Conservation (phyloP, 2,329 filamentous ascomycete species). For the Fusarium concolor region DNA sequence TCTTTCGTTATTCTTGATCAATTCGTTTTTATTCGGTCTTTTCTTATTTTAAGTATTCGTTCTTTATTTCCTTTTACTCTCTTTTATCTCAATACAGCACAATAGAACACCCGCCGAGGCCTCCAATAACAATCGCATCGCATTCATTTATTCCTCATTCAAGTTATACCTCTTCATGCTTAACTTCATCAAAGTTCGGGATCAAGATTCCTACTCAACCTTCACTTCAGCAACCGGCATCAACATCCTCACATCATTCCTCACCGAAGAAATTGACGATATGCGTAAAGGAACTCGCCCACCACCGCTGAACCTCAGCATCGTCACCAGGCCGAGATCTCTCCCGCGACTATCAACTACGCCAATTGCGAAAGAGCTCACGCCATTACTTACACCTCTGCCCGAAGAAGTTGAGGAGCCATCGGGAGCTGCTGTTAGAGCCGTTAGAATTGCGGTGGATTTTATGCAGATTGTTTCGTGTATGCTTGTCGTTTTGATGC, state of each 20-base stretch:
- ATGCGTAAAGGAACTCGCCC: conserved; percentile 50
- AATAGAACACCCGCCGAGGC: conserved; percentile 15
- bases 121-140: conserved; percentile 5
- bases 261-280: conserved; percentile 20
- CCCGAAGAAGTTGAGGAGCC: conserved; percentile 43
- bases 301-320: conserved; percentile 50
- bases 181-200: conserved; percentile 23
- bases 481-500: conserved; percentile 48
- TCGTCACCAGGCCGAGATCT: conserved; percentile 41
- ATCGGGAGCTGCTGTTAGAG: conserved; percentile 38
- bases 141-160: neutral
- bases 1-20: conserved; percentile 18
- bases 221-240: conserved; percentile 31
- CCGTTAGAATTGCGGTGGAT: conserved; percentile 48
- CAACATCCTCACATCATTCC: conserved; percentile 19
- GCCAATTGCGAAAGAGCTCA: conserved; percentile 38
- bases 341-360: conserved; percentile 42
- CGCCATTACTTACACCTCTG: conserved; percentile 41
- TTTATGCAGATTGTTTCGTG: conserved; percentile 49
- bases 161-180: conserved; percentile 36
- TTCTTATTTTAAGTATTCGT: conserved; percentile 11
- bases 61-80: conserved; percentile 14
- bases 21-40: conserved; percentile 12
- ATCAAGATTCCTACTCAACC: conserved; percentile 30
- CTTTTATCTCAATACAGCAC: neutral